These are phyloP conservation scores for Ceratobasidium sp. DNA, from an alignment of 1,284 basidiomycete genomes.

Conservation along the genomic window DNA sequence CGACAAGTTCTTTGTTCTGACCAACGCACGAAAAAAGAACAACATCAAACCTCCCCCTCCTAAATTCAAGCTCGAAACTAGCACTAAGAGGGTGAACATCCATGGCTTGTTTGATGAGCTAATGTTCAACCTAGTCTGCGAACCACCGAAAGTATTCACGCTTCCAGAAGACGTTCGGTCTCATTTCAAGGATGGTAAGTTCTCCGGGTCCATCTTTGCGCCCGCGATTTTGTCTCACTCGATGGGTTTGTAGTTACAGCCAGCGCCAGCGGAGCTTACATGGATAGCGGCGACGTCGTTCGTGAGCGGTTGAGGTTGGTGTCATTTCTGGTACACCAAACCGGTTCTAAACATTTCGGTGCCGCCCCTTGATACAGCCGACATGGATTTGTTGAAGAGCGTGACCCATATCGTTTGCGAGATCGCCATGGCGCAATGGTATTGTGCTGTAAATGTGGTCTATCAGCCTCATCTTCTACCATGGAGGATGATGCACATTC, in stretches of 20 bases:
- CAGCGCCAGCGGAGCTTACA: slow-evolving; percentile 80
- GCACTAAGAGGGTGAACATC: slow-evolving; percentile 22
- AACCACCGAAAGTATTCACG: slow-evolving; percentile 85
- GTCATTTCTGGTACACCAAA: slow-evolving; percentile 27
- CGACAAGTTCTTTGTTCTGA: slow-evolving; percentile 3
- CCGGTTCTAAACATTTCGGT: slow-evolving; percentile 43
- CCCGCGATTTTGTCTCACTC: slow-evolving; percentile 18
- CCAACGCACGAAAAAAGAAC: slow-evolving; percentile 20
- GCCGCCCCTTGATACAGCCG: slow-evolving; percentile 69
- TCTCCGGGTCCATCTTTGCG: not conserved
- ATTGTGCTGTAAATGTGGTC: slow-evolving; percentile 90
- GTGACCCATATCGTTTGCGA: slow-evolving; percentile 89
- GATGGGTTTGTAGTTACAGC: slow-evolving; percentile 70
- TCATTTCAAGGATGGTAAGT: slow-evolving; percentile 87
- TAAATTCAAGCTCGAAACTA: slow-evolving; percentile 47
- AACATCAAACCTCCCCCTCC: slow-evolving; percentile 41
- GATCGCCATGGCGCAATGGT: slow-evolving; percentile 87
- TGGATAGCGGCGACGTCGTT: slow-evolving; percentile 73
- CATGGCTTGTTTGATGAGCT: slow-evolving; percentile 64
- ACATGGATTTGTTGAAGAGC: slow-evolving; percentile 89
- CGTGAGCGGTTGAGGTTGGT: slow-evolving; percentile 33
- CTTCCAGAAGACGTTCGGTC: slow-evolving; percentile 89
- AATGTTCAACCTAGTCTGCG: slow-evolving; percentile 72
- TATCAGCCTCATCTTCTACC: slow-evolving; percentile 73
- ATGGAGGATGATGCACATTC: slow-evolving; percentile 21